A percentile compares a stretch with the other conserved stretches of the same genome.
Conservation (phyloP, 2,329 filamentous ascomycete genomes). For the Clonostachys chloroleuca region DNA sequence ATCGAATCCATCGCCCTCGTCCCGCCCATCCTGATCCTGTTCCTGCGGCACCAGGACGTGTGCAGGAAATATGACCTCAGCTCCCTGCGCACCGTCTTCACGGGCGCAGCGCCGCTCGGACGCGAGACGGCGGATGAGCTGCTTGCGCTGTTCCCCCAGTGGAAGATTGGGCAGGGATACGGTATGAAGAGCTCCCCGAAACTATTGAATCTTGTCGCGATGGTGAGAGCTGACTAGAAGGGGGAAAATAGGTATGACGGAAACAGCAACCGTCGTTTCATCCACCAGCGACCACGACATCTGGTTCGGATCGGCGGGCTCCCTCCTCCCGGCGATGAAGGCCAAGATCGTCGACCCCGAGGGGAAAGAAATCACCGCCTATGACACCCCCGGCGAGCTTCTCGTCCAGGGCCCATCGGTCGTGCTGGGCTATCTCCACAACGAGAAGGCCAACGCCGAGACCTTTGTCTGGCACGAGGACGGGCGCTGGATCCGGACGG, state of each 20-base stretch:
- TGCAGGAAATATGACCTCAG: conserved; percentile 65
- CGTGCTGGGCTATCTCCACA: conserved; percentile 76
- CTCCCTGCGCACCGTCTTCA: conserved; percentile 61
- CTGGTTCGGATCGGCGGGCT: conserved; percentile 67
- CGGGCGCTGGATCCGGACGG: conserved; percentile 70
- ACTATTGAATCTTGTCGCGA: neutral
- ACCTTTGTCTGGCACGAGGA: conserved; percentile 63
- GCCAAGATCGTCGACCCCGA: conserved; percentile 64
- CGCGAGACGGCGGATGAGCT: conserved; percentile 63
- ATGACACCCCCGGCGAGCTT: conserved; percentile 71
- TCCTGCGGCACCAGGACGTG: conserved; percentile 58
- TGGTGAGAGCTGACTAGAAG: neutral
- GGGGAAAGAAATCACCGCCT: conserved; percentile 59
- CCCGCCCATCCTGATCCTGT: conserved; percentile 72
- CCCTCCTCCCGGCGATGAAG: conserved; percentile 58
- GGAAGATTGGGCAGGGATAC: conserved; percentile 68
- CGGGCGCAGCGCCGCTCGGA: conserved; percentile 72
- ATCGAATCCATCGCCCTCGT: conserved; percentile 67
- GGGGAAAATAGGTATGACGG: conserved; percentile 59
- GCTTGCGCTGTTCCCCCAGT: conserved; percentile 56
- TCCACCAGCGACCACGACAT: conserved; percentile 59
- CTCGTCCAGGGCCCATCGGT: conserved; percentile 70
- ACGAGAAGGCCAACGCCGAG: conserved; percentile 72
- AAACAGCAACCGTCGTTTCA: conserved; percentile 68
- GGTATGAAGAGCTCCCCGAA: conserved; percentile 32